These are phyloP conservation scores for Candida fluviatilis DNA, from an alignment of 805 yeast genomes.

Conservation along the genomic window DNA sequence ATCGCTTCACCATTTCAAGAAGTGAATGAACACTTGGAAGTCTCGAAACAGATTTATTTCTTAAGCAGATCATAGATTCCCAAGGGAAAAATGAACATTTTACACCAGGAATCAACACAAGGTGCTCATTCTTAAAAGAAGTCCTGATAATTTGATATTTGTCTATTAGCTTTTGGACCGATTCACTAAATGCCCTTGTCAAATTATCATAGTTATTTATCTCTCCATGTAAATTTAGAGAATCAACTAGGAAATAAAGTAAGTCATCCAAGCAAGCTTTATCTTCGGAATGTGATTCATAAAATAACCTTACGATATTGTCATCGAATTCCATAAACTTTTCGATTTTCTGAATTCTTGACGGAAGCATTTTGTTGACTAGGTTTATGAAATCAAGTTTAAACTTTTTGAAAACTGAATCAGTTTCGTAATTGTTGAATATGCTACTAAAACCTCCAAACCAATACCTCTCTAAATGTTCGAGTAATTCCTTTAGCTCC, in stretches of 20 bases:
- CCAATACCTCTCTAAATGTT: slow-evolving; percentile 60
- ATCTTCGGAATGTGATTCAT: slow-evolving; percentile 9
- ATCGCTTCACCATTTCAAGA: slow-evolving; percentile 25
- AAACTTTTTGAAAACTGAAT: slow-evolving; percentile 17
- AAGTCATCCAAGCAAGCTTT: slow-evolving; percentile 55
- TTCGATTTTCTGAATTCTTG: slow-evolving; percentile 4
- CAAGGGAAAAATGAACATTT: slow-evolving; percentile 76
- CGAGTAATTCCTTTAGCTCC: slow-evolving; percentile 49
- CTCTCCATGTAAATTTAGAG: slow-evolving; percentile 59
- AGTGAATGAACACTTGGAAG: slow-evolving; percentile 61
- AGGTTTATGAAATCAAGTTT: slow-evolving; percentile 14
- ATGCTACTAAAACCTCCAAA: slow-evolving; percentile 72
- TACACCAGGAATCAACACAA: slow-evolving; percentile 66
- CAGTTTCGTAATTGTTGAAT: slow-evolving; percentile 37
- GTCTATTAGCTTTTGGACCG: slow-evolving; percentile 44
- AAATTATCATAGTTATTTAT: slow-evolving; percentile 62
- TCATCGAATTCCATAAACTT: slow-evolving; percentile 14
- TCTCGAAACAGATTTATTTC: slow-evolving; percentile 58
- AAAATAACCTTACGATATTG: slow-evolving; percentile 17
- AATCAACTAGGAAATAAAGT: slow-evolving; percentile 57
- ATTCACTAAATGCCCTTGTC: slow-evolving; percentile 46
- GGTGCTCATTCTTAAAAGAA: slow-evolving; percentile 38
- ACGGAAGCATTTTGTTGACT: slow-evolving; percentile 12
- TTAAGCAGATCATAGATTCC: slow-evolving; percentile 71
- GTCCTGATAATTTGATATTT: slow-evolving; percentile 13